phyloP scores from a whole-genome alignment of 306 rosid species.

The Elaeagnus macrophylla region DNA sequence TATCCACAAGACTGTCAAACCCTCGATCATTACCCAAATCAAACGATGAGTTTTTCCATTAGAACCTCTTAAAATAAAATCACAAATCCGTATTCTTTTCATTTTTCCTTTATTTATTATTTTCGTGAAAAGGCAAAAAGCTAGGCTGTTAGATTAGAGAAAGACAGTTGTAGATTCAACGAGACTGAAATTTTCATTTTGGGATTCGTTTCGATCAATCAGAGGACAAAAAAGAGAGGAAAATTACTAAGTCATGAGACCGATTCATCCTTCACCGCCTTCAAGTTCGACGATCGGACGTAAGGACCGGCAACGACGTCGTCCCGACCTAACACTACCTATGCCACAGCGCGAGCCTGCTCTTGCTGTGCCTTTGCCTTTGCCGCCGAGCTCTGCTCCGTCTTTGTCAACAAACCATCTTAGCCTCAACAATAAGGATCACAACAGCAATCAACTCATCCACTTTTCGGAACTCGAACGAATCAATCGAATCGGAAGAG shows the following conservation, averaged over 20 bases:
- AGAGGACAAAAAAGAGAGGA: not conserved
- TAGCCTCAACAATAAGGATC: conserved; percentile 3
- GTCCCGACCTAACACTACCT: conserved; percentile 53
- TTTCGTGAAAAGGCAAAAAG: not conserved
- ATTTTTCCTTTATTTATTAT: not conserved
- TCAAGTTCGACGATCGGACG: conserved; percentile 3
- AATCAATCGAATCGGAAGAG: conserved; percentile 74
- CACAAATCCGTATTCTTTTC: not conserved
- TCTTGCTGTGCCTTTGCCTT: conserved; percentile 73
- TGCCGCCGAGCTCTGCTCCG: conserved; percentile 45
- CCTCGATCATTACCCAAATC: not conserved
- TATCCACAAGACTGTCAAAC: too few relatives aligned
- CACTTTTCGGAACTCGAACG: conserved; percentile 65
- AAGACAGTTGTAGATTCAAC: not conserved
- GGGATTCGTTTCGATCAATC: not conserved
- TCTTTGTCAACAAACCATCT: conserved; percentile 13
- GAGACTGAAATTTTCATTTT: not conserved
- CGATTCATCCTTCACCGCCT: conserved; percentile 40
- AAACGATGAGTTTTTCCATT: not conserved
- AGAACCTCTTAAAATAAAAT: not conserved
- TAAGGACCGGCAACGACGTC: conserved; percentile 33
- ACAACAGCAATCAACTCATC: conserved; percentile 24
- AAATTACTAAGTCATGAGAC: conserved; percentile 38
- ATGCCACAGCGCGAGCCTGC: conserved; percentile 49
- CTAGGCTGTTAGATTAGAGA: too few relatives aligned